Evolutionary conservation across 2,329 filamentous ascomycete genomes (phyloP), one percentile per base, ranked within the genome.

Genomic region (Colletotrichum tanaceti): DNA sequence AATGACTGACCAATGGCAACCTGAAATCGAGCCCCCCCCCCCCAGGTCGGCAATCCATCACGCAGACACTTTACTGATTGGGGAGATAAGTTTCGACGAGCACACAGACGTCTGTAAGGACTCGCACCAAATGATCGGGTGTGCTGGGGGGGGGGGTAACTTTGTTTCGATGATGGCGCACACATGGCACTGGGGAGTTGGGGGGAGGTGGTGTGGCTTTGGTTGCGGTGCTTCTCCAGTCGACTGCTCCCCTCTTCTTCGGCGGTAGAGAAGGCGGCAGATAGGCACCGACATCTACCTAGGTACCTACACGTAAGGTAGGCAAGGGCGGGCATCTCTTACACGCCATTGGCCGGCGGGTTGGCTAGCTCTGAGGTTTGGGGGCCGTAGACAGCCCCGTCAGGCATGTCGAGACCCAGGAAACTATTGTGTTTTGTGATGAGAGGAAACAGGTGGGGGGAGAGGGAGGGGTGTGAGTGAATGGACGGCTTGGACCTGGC

Each of bases 261-360:
- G 32, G 32, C 32, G 32, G 32, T 35, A 35, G 32, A 35, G 32
- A 35, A 47, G 43, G 20, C 24, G n/a, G 52, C 52, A 13, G 20
- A 22, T 20, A 47, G 57, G 57, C 57, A 59, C 20, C 57, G 35
- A 32, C 43, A 35, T 47, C 10, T 3, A n/a, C n/a, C n/a, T n/a
- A n/a, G n/a, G n/a, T n/a, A n/a, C n/a, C n/a, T n/a, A n/a, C n/a
- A n/a, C n/a, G n/a, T n/a, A n/a, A n/a, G n/a, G n/a, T n/a, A 10
- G 16, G 32, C 16, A 11, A 11, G 41, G 22, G n/a, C n/a, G n/a
- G 14, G 14, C 35, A 50, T 64, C 65, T 68, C 61, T 68, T 65
- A 68, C 61, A 68, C 61, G 65, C 65, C 49, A 68, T 68, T 68
- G 65, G 65, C n/a, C 2, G 57, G 13, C 16, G 49, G 9, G 49